Conservation (phyloP, 805 yeast species). For the Scheffersomyces stipitis region DNA sequence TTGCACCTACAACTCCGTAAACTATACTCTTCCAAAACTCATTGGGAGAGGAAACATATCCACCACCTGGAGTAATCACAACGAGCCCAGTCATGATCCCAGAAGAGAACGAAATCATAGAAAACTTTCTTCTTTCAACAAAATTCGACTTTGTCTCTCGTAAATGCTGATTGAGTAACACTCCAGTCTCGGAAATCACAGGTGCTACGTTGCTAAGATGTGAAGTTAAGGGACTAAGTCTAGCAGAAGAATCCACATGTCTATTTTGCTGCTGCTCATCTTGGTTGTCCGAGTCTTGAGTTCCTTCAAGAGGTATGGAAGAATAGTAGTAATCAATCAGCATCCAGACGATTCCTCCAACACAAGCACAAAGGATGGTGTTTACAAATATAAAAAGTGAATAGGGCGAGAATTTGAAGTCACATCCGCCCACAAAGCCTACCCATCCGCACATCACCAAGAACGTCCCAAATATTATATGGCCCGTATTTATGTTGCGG, state of each 20-base stretch:
- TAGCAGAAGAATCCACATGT: not conserved
- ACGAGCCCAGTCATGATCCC: constrained; percentile 44
- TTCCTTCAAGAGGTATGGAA: constrained; percentile 35
- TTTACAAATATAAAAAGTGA: constrained; percentile 33
- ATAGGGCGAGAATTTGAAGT: constrained; percentile 33
- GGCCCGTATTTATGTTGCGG: constrained; percentile 34
- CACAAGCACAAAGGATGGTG: constrained; percentile 33
- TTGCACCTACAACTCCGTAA: constrained; percentile 40
- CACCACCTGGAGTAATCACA: constrained; percentile 45
- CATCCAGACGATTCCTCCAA: constrained; percentile 38
- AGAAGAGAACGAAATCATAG: constrained; percentile 39
- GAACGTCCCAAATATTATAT: constrained; percentile 33
- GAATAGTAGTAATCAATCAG: constrained; percentile 40
- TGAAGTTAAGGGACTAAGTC: not conserved
- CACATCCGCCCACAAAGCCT: constrained; percentile 45
- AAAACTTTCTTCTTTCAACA: constrained; percentile 26
- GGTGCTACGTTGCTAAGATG: constrained; percentile 1
- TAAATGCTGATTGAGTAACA: constrained; percentile 13
- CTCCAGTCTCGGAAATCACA: constrained; percentile 15
- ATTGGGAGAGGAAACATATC: constrained; percentile 32
- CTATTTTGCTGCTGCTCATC: not conserved
- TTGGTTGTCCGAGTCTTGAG: not conserved
- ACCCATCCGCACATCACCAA: constrained; percentile 38
- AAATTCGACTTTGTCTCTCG: constrained; percentile 16
- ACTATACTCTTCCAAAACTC: constrained; percentile 43